Conservation (phyloP, 2,329 filamentous ascomycete species). For the Gaeumannomyces tritici region DNA sequence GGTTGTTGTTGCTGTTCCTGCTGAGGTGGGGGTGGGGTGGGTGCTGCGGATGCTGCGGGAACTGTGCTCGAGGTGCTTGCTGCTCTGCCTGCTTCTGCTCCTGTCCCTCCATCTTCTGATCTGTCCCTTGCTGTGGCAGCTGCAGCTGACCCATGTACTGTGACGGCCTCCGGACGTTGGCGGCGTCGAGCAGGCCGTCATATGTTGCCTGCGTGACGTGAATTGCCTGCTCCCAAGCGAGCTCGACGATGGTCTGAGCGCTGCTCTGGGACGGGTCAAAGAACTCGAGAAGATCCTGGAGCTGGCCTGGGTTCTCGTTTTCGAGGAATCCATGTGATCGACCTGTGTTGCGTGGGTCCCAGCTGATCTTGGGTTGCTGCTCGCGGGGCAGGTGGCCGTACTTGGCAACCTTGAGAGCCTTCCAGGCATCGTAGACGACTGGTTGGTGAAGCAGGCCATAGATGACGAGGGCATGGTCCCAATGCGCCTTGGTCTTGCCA, state of each 20-base stretch:
- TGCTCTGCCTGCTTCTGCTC: background rate
- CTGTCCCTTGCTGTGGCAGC: background rate
- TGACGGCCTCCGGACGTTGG: background rate
- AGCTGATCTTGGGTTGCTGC: conserved; percentile 48
- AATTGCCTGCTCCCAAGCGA: conserved; percentile 46
- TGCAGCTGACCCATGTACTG: background rate
- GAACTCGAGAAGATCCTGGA: conserved; percentile 57
- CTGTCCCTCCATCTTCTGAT: background rate
- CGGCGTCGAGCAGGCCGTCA: background rate
- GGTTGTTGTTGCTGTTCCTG: background rate
- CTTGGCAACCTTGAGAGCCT: conserved; percentile 37
- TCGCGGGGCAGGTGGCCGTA: conserved; percentile 32
- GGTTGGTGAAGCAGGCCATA: conserved; percentile 60
- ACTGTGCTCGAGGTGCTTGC: background rate
- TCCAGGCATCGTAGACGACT: conserved; percentile 52
- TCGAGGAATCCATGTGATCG: conserved; percentile 49
- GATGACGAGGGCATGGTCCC: conserved; percentile 60
- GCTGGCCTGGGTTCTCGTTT: conserved; percentile 51
- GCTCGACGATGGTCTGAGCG: conserved; percentile 44
- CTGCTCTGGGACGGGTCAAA: conserved; percentile 49
- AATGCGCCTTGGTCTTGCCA: conserved; percentile 53
- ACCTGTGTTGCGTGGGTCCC: conserved; percentile 47
- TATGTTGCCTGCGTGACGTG: conserved; percentile 6
- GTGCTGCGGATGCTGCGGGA: background rate
- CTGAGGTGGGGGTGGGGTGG: background rate